Evolutionary conservation across 371 early-diverging fungal species (phyloP), one percentile per base, ranked within the genome.

Genomic region (Mortierella sp.): DNA sequence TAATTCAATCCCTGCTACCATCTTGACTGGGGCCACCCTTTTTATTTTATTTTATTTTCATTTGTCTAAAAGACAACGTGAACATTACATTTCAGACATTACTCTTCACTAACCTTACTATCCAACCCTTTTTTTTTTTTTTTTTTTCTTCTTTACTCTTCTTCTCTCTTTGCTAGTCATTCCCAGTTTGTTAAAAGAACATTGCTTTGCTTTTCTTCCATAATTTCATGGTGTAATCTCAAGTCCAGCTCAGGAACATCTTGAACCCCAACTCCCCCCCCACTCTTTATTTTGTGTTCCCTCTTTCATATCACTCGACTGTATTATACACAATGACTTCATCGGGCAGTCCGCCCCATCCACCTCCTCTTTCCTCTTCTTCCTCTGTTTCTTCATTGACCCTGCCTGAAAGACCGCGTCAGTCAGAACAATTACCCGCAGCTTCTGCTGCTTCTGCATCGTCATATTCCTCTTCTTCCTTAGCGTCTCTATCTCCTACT

Each of bases 311-410:
- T 34, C 28, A 19, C 34, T 34, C 31, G 40, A 6, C 13, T 40
- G 13, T 40, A 40, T 53, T 26, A 26, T 28, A 53, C 74, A 63
- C 54, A n/a, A 66, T 64, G 63, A 61, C 64, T 61, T 64, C 63
- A 58, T 53, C 75, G 19, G 65, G 51, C 28, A 45, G 26, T 31
- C 62, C 61, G n/a, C 60, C 22, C 31, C 54, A 3, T 23, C 73
- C 29, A 61, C 37, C 49, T 34, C 28, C 54, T 4, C 15, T 17
- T 19, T 53, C 71, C 35, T 67, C 63, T 31, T 35, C 64, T 19
- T 67, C 63, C 23, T 71, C 61, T 22, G 9, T 28, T 32, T 60
- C 71, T 3, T 42, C 65, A 34, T 9, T 55, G 4, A 32, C 55
- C 3, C 28, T 47, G 7, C 56, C 61, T 37, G 49, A 43, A 13